A percentile compares a stretch with the other conserved stretches of the same genome.
Conservation (phyloP, 768 basidiomycete genomes). For the Phanerochaete carnosa region DNA sequence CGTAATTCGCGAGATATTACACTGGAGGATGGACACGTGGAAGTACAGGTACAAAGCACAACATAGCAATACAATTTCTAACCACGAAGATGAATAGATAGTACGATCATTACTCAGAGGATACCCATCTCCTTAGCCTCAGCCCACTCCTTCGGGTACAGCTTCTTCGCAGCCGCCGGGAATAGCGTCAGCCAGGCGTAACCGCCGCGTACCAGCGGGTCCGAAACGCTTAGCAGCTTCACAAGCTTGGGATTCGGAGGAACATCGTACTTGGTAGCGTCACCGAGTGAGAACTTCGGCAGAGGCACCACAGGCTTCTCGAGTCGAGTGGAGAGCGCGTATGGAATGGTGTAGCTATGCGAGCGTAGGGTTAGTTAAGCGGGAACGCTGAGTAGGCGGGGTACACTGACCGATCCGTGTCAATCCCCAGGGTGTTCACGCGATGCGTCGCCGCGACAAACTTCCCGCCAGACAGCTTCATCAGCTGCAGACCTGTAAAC, state of each 20-base stretch:
- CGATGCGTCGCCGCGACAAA: conserved; percentile 29
- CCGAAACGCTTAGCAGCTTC: conserved; percentile 22
- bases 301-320: conserved; percentile 24
- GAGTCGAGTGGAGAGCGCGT: conserved; percentile 27
- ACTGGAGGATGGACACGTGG: too few species aligned
- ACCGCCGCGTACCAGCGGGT: too few species aligned
- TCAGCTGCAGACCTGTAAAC: conserved; percentile 28
- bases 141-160: conserved; percentile 22
- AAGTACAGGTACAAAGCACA: too few species aligned
- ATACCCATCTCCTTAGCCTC: too few species aligned
- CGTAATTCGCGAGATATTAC: too few species aligned
- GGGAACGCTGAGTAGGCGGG: too few species aligned
- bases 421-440: conserved; percentile 30
- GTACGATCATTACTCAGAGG: too few species aligned
- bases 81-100: too few species aligned
- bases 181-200: conserved; percentile 22
- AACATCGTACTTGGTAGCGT: conserved; percentile 22
- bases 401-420: conserved; percentile 20
- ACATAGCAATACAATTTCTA: too few species aligned
- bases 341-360: conserved; percentile 29
- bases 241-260: conserved; percentile 23
- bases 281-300: conserved; percentile 21
- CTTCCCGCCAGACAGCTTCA: conserved; percentile 26
- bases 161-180: conserved; percentile 21
- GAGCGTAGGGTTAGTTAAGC: too few species aligned